Conservation (phyloP, 768 basidiomycete species). For the Termitomyces eurrhizus region DNA sequence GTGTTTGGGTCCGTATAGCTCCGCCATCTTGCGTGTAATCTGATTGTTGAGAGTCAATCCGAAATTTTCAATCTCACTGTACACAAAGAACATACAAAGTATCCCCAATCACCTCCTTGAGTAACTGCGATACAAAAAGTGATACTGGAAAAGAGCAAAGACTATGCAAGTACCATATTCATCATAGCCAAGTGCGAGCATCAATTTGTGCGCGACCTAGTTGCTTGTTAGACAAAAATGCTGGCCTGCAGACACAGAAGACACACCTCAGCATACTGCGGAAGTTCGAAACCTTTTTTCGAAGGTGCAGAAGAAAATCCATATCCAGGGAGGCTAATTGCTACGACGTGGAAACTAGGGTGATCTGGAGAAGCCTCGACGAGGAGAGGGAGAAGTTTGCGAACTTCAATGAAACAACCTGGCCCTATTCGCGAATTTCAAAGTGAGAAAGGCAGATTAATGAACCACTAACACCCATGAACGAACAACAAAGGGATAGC, state of each 20-base stretch:
- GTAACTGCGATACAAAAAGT: slow-evolving; percentile 28
- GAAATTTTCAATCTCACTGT: not conserved
- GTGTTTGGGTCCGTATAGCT: slow-evolving; percentile 30
- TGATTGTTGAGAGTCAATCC: not conserved
- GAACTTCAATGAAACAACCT: slow-evolving; percentile 54
- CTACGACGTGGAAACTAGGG: slow-evolving; percentile 66
- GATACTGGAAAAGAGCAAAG: too few relatives aligned
- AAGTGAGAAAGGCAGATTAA: not conserved
- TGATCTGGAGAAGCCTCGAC: slow-evolving; percentile 34
- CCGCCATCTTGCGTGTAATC: slow-evolving; percentile 27
- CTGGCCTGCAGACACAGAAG: not conserved
- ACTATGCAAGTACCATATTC: slow-evolving; percentile 33
- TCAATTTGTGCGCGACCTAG: slow-evolving; percentile 45
- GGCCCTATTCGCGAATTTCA: slow-evolving; percentile 44
- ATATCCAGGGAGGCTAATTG: slow-evolving; percentile 53
- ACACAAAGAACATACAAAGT: slow-evolving; percentile 21
- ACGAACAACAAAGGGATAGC: slow-evolving; percentile 45
- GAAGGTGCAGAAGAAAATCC: slow-evolving; percentile 57
- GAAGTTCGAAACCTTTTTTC: slow-evolving; percentile 45
- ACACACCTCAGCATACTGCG: slow-evolving; percentile 52
- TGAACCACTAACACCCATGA: slow-evolving; percentile 44
- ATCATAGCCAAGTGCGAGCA: slow-evolving; percentile 43
- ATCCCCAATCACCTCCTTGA: slow-evolving; percentile 49
- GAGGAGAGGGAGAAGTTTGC: slow-evolving; percentile 55
- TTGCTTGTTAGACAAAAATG: not conserved